Evolutionary conservation across 331 rosid genomes (phyloP), one percentile per base, ranked within the genome.

Genomic region (Malus hybrid): DNA sequence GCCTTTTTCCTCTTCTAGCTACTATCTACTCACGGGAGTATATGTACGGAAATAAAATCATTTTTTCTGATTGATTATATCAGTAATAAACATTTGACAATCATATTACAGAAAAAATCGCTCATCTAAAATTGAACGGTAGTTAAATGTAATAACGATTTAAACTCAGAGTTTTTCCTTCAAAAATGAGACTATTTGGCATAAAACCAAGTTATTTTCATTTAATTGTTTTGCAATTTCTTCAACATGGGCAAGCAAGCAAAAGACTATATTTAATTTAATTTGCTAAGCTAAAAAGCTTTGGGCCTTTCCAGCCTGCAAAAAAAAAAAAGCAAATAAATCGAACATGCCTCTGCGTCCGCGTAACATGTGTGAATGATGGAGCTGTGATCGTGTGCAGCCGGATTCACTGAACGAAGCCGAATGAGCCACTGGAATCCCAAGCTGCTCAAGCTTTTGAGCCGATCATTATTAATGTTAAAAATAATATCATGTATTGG

Each of bases 341-440:
- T 48, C 6, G 68, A 81, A 67, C 73, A 60, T 81, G 85, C 78
- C 61, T 71, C 81, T 58, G 66, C 67, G 70, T 61, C 77, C 33
- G 62, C 53, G 63, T 24, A 18, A 72, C 81, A 72, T 68, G 78
- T 66, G 12, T 71, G 71, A 32, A 58, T 14, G 52, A 66, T 8
- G 1, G 44, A 46, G 48, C 30, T 13, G 15, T 3, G n/a, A 5
- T 20, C 36, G 2, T 44, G 36, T 72, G 26, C 42, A 16, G 34
- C 26, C 34, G 22, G 28, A 5, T 6, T 13, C 28, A n/a, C 16
- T 46, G 39, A 2, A 46, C 3, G 7, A 42, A 63, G 72, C 72
- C 56, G 29, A 24, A 24, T 19, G 52, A 68, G n/a, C 71, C 34
- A 29, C 62, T 3, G 29, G 29, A 58, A 58, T 58, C 63, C 57